A percentile compares a stretch with the other conserved stretches of the same genome.
Conservation (phyloP, 2,329 filamentous ascomycete genomes). For the Gliomastix tumulicola region DNA sequence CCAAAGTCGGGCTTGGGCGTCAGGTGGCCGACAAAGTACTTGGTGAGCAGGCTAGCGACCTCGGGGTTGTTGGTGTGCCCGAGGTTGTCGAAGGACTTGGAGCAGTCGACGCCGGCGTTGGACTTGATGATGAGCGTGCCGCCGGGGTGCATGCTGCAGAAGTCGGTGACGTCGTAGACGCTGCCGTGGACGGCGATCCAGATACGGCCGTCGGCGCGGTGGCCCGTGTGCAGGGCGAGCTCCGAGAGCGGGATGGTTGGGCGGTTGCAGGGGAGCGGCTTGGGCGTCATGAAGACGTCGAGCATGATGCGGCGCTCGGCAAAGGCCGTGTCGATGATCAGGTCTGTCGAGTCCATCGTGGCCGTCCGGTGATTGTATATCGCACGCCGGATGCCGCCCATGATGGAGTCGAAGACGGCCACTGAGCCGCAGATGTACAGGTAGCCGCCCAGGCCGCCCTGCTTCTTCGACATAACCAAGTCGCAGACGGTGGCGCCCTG, state of each 20-base stretch:
- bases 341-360: slow-evolving; percentile 42
- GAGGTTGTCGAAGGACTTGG: slow-evolving; percentile 44
- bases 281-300: slow-evolving; percentile 50
- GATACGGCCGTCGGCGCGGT: slow-evolving; percentile 34
- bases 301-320: slow-evolving; percentile 50
- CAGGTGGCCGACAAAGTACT: slow-evolving; percentile 46
- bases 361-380: slow-evolving; percentile 45
- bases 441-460: slow-evolving; percentile 38
- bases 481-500: slow-evolving; percentile 43
- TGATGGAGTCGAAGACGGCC: slow-evolving; percentile 38
- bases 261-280: slow-evolving; percentile 40
- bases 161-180: slow-evolving; percentile 47
- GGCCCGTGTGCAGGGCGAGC: slow-evolving; percentile 42
- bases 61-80: slow-evolving; percentile 49
- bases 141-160: slow-evolving; percentile 45
- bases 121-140: slow-evolving; percentile 46
- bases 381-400: slow-evolving; percentile 47
- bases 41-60: slow-evolving; percentile 42
- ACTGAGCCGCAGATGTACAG: slow-evolving; percentile 20
- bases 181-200: slow-evolving; percentile 47
- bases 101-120: slow-evolving; percentile 47
- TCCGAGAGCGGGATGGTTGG: slow-evolving; percentile 42
- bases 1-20: slow-evolving; percentile 41
- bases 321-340: slow-evolving; percentile 43
- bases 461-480: slow-evolving; percentile 49